A percentile compares a stretch with the other conserved stretches of the same genome.
phyloP scores from a whole-genome alignment of 768 basidiomycete genomes.

The Podaxis sp. region DNA sequence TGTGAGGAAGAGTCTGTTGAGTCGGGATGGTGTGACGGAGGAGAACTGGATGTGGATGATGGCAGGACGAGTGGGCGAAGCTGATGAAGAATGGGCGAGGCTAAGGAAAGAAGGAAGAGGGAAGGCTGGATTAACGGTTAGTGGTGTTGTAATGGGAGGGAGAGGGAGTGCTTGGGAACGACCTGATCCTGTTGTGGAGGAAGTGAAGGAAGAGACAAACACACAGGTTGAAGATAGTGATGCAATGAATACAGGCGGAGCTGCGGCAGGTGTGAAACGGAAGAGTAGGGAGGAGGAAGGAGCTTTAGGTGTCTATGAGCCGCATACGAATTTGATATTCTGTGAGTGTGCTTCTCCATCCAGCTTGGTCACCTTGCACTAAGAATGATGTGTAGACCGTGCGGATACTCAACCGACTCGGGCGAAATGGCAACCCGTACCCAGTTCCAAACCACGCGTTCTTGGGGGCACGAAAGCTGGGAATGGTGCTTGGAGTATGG shows the following conservation, averaged over 20 bases:
- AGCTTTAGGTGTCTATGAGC: slow-evolving; percentile 77
- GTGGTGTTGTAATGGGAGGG: slow-evolving; percentile 30
- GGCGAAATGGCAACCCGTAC: slow-evolving; percentile 57
- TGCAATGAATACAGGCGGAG: slow-evolving; percentile 20
- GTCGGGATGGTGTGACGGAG: slow-evolving; percentile 77
- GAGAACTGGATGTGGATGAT: slow-evolving; percentile 93
- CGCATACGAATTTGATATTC: slow-evolving; percentile 72
- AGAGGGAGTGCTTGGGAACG: slow-evolving; percentile 20
- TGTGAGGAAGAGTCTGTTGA: slow-evolving; percentile 75
- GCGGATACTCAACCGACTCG: slow-evolving; percentile 74
- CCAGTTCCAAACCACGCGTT: slow-evolving; percentile 44
- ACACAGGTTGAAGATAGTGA: slow-evolving; percentile 25
- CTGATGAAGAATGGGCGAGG: slow-evolving; percentile 62
- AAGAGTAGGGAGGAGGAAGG: slow-evolving; percentile 31
- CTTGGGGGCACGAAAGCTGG: slow-evolving; percentile 76
- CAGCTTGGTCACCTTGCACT: background rate
- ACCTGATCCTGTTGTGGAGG: slow-evolving; percentile 16
- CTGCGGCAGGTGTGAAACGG: slow-evolving; percentile 26
- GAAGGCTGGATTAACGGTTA: slow-evolving; percentile 48
- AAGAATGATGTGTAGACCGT: slow-evolving; percentile 50
- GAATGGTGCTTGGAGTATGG: slow-evolving; percentile 77
- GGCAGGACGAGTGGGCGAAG: slow-evolving; percentile 61
- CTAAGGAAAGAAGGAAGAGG: slow-evolving; percentile 51
- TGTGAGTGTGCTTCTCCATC: slow-evolving; percentile 45
- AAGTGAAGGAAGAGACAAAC: slow-evolving; percentile 17